phyloP scores from a whole-genome alignment of 1,284 basidiomycete genomes.

The Trichosporon sp. region DNA sequence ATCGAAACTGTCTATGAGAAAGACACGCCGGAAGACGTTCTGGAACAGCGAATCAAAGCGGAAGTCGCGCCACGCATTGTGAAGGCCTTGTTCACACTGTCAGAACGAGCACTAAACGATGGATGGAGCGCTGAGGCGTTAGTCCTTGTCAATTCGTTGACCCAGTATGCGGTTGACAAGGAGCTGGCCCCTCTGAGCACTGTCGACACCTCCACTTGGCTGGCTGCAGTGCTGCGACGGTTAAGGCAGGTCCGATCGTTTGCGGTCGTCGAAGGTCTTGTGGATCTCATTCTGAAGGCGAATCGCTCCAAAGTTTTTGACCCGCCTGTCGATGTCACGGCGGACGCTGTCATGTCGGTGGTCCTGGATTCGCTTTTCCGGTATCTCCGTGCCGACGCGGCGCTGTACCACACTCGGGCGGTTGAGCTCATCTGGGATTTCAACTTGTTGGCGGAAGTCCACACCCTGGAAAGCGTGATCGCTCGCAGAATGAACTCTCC shows the following conservation, averaged over 20 bases:
- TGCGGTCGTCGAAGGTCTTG: conserved; percentile 66
- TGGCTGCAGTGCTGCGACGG: conserved; percentile 37
- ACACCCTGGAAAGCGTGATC: conserved; percentile 66
- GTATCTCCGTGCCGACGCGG: conserved; percentile 70
- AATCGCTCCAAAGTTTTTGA: conserved; percentile 39
- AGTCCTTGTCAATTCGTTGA: conserved; percentile 32
- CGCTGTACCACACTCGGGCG: conserved; percentile 77
- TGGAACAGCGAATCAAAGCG: not conserved
- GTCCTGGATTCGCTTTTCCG: conserved; percentile 63
- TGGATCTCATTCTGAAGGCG: conserved; percentile 64
- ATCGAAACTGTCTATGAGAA: conserved; percentile 11
- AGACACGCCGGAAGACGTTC: conserved; percentile 23
- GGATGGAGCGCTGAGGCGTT: conserved; percentile 23
- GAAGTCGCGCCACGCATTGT: conserved; percentile 36
- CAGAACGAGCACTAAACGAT: conserved; percentile 18
- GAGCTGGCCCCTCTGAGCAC: conserved; percentile 36
- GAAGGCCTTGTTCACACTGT: conserved; percentile 32
- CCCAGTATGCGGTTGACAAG: conserved; percentile 35
- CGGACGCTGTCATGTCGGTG: conserved; percentile 36
- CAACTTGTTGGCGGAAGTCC: conserved; percentile 46
- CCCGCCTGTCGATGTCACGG: conserved; percentile 35
- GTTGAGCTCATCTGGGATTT: conserved; percentile 80
- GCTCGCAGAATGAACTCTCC: conserved; percentile 54
- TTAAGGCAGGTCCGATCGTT: conserved; percentile 65
- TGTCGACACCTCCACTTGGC: conserved; percentile 48